Base-by-base conservation (phyloP, 202 grass and related monocot species). In the Sporobolus alterniflorus region DNA sequence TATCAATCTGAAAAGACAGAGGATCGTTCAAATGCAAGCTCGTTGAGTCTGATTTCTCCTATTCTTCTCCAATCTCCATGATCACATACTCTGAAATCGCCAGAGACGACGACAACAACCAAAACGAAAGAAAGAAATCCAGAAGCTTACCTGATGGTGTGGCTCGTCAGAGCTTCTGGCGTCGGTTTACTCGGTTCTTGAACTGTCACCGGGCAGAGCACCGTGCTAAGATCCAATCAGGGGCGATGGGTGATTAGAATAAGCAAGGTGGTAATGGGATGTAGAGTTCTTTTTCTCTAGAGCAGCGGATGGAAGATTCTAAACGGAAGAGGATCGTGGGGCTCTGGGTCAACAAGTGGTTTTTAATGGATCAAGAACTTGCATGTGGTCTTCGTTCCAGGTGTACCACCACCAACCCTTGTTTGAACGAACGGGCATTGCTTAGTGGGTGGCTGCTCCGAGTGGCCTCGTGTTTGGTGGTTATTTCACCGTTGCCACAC, bases 341-440 rank as follows among this genome's bases (percentile, higher is more conserved):
- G 8, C 57, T 86, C 75, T n/a, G 56, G 88, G 91, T 91, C 84
- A 93, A 86, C 69, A 70, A 55, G 28, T 84, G 48, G 3, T 83
- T 86, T 51, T 85, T 78, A 89, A 79, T 64, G 13, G 59, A 79
- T 75, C 18, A 59, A 62, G 41, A 82, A 50, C 13, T 62, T 30
- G 57, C 57, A 62, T 50, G 69, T 71, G 80, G 51, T 60, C 60
- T 63, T 63, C 57, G n/a, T 21, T 69, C 57, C 61, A 78, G 83
- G 74, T 79, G 26, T 62, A 3, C 26, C 52, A 64, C 46, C 75
- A 90, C 75, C 94, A 84, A 87, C 64, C 73, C 51, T 12, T 77
- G 65, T 91, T 85, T 82, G 68, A 83, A 91, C 74, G 65, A 39
- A 43, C 16, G 1, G 14, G 16, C 31, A 15, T 60, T 62, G 44